Evolutionary conservation across 2,329 filamentous ascomycete genomes (phyloP), one percentile per base, ranked within the genome.

Genomic region (Grosmannia serpens): DNA sequence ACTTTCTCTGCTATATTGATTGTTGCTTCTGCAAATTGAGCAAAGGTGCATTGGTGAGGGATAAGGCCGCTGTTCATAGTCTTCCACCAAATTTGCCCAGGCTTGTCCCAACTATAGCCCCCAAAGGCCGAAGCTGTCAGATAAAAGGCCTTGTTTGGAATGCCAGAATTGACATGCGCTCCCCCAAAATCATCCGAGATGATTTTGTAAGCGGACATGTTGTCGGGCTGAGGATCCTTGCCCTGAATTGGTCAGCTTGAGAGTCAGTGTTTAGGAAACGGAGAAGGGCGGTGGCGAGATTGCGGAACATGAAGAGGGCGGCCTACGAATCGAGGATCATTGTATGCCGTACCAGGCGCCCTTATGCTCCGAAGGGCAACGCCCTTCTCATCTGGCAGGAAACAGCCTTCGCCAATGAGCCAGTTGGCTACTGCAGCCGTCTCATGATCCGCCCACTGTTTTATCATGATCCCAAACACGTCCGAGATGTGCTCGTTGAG

Each of bases 61-160:
- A 80, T 63, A 22, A 69, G 71, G 22, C 74, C 74, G 38, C 72
- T 74, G 22, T 65, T 71, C 72, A 80, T 71, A 0, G 76, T 69
- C 64, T 74, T 73, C 77, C 77, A 80, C 77, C 77, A 80, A 59
- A 79, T 76, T 62, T 75, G 73, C 15, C 77, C 77, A 10, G 76
- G 76, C 68, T 77, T 78, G 64, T 80, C 77, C 75, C 75, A 83
- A 4, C 75, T 75, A 65, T 74, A 77, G 6, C 80, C 79, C 17
- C 78, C 79, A 62, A 82, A 74, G 1, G 69, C 71, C 5, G 70
- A 66, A 1, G 77, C 68, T 13, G 69, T 73, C 11, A 79, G 73
- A 63, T 80, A 80, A 62, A 83, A 83, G 2, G 79, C 80, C 61
- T 74, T 73, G 69, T 83, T 83, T 2, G 79, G 80, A 51, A 83